These are phyloP conservation scores for Diophrys appendiculata DNA, from an alignment of 73 alveolate genomes.

Conservation along the genomic window DNA sequence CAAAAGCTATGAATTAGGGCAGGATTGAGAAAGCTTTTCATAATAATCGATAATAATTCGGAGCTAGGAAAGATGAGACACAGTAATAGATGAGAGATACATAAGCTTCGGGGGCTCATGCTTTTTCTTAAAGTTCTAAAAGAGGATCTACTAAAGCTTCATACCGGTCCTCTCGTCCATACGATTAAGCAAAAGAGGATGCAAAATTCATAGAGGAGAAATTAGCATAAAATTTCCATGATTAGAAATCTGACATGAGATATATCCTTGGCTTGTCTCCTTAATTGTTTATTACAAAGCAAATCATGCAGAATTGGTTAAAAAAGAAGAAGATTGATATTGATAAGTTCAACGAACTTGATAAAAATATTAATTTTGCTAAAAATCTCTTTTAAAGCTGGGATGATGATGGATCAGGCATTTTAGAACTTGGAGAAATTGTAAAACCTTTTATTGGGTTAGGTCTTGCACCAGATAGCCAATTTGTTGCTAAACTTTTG, in stretches of 20 bases:
- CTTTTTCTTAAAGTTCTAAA: no score
- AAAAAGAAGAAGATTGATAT: not conserved
- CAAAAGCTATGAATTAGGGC: not conserved
- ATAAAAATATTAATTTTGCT: constrained; percentile 35
- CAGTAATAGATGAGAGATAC: not conserved
- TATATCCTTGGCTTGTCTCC: not conserved
- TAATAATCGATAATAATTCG: not conserved
- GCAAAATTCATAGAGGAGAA: not conserved
- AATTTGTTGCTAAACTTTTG: constrained; percentile 39
- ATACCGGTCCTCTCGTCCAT: not conserved
- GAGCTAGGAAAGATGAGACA: not conserved
- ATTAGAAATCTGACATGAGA: not conserved
- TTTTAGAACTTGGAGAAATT: constrained; percentile 38
- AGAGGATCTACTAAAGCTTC: not conserved
- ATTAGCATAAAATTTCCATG: not conserved
- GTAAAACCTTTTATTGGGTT: constrained; percentile 41
- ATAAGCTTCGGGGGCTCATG: no score
- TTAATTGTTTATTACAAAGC: not conserved
- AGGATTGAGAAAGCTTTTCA: not conserved
- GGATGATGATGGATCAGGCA: constrained; percentile 59
- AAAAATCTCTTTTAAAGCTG: constrained; percentile 49
- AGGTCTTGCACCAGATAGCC: constrained; percentile 49
- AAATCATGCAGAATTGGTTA: not conserved
- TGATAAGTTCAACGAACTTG: not conserved
- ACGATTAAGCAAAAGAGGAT: not conserved